These are phyloP conservation scores for Marvania coccoides DNA, from an alignment of 139 green algal genomes.

Conservation along the genomic window DNA sequence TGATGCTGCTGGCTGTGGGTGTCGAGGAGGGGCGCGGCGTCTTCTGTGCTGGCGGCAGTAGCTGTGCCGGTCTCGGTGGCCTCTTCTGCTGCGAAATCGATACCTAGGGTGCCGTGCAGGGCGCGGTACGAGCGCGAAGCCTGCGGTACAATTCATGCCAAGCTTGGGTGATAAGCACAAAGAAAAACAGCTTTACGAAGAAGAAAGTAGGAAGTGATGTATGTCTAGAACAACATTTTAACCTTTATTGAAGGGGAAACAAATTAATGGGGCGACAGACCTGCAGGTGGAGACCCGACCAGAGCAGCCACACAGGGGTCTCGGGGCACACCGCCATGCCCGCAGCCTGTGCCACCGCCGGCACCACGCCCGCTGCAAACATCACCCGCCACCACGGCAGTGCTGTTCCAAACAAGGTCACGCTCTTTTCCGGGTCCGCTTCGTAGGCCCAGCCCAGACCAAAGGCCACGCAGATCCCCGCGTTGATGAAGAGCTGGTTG, in stretches of 20 bases:
- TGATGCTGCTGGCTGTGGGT: neutral
- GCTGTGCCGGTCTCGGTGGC: neutral
- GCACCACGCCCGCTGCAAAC: conserved; percentile 36
- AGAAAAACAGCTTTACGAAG: too few relatives aligned
- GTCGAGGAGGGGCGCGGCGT: neutral
- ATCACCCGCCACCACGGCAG: conserved; percentile 46
- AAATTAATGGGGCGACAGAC: too few relatives aligned
- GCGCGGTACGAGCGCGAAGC: neutral
- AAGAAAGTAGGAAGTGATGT: too few relatives aligned
- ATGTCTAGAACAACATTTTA: too few relatives aligned
- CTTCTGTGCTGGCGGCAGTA: neutral
- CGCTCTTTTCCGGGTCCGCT: conserved; percentile 7
- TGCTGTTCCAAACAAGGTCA: conserved; percentile 8
- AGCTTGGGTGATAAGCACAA: too few relatives aligned
- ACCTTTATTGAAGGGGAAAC: too few relatives aligned
- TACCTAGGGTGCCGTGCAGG: conserved; percentile 14
- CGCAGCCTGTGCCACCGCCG: conserved; percentile 38
- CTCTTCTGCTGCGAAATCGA: too few relatives aligned
- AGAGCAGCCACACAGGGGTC: conserved; percentile 58
- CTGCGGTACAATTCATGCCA: too few relatives aligned
- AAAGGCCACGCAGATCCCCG: conserved; percentile 65
- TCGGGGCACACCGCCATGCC: conserved; percentile 50
- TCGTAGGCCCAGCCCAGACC: conserved; percentile 44
- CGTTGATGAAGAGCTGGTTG: conserved; percentile 59
- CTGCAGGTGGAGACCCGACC: conserved; percentile 15